phyloP scores from a whole-genome alignment of 176 grass and related monocot genomes.

The Rhynchospora pubera region DNA sequence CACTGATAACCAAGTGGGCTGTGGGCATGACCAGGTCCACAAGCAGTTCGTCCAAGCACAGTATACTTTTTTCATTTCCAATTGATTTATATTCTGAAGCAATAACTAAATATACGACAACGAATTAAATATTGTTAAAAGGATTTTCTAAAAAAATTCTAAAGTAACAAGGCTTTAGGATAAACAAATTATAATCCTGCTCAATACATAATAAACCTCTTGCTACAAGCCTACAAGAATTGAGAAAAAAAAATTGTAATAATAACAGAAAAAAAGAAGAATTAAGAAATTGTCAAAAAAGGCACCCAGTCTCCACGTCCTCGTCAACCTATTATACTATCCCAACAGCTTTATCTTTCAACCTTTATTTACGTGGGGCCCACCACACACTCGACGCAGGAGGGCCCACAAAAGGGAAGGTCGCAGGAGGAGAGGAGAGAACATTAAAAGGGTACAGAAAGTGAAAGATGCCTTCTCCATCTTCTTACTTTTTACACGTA shows the following conservation, averaged over 20 bases:
- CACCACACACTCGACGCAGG: background rate
- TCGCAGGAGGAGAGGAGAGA: conserved; percentile 10
- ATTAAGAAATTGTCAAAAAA: background rate
- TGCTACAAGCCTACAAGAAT: background rate
- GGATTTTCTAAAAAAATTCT: background rate
- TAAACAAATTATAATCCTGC: background rate
- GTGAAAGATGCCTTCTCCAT: conserved; percentile 23
- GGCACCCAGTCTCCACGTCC: background rate
- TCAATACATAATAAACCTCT: background rate
- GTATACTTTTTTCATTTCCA: background rate
- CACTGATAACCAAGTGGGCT: too few species aligned
- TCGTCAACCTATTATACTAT: conserved; percentile 6
- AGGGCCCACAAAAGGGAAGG: background rate
- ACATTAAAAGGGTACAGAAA: conserved; percentile 24
- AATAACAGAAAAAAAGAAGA: too few species aligned
- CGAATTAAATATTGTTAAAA: background rate
- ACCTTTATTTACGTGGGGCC: background rate
- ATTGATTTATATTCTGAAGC: background rate
- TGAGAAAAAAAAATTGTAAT: background rate
- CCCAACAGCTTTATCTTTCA: conserved; percentile 6
- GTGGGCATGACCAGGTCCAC: too few species aligned
- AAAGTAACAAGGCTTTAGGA: background rate
- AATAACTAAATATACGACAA: background rate
- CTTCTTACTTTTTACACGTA: conserved; percentile 16
- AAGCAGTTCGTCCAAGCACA: too few species aligned